phyloP scores from a whole-genome alignment of 345 rosid genomes.

The Cardamine chenopodiifolia region DNA sequence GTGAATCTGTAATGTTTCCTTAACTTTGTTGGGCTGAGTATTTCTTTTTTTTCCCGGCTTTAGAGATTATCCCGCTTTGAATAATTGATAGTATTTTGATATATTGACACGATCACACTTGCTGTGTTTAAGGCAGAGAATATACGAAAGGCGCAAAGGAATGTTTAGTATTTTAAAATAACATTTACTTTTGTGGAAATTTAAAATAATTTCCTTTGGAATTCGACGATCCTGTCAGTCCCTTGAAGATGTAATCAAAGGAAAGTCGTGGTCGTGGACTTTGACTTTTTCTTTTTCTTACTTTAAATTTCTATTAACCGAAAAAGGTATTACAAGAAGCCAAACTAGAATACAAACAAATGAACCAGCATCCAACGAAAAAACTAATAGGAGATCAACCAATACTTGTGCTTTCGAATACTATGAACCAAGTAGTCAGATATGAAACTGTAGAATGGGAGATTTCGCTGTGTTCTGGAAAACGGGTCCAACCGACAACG shows the following conservation, averaged over 20 bases:
- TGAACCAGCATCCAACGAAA: no score
- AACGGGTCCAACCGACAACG: no score
- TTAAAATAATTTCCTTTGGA: neutral
- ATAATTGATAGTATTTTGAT: neutral
- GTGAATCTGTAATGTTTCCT: neutral
- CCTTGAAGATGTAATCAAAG: slow-evolving; percentile 1
- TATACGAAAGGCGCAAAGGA: neutral
- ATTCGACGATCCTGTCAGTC: neutral
- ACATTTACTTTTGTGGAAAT: neutral
- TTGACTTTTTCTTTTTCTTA: no score
- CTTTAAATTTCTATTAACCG: no score
- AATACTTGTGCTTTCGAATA: no score
- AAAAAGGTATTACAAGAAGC: no score
- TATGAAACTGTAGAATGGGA: no score
- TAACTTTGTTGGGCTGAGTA: neutral
- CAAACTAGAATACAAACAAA: no score
- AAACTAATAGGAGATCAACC: no score
- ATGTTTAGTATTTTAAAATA: neutral
- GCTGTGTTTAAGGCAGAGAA: slow-evolving; percentile 3
- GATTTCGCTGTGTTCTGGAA: no score
- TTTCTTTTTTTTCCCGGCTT: neutral
- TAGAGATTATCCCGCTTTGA: neutral
- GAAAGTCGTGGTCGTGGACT: no score
- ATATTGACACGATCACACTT: neutral
- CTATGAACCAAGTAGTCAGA: no score